Base-by-base conservation (phyloP, 345 rosid species). In the Boechera divaricarpa region DNA sequence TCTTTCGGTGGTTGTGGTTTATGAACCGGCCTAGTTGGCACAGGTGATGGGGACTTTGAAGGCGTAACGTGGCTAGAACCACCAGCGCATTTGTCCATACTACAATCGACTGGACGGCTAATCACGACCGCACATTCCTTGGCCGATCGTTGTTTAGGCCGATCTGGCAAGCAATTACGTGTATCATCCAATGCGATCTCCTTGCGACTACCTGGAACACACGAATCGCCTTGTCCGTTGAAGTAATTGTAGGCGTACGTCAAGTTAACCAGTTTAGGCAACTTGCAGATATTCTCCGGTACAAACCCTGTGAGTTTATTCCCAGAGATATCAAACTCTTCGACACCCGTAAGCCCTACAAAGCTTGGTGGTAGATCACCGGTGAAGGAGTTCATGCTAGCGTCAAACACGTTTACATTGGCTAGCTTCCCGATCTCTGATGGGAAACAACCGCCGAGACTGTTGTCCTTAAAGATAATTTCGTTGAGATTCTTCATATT, bases 361-460 rank as follows among this genome's bases (percentile, higher is more conserved):
- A 84, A 76, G 54, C 82, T 83, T 1, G 51, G 31, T 0, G 92
- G 90, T 73, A 89, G 24, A 61, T 45, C 59, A 12, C 98, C 97
- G 0, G 69, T 16, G 71, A 93, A 86, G 1, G 69, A 16, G 73
- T 91, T 93, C 63, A 3, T 35, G 72, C 95, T 83, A 4, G 71
- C 89, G 15, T 93, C 97, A 2, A 93, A 82, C 1, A 91, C 85
- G 0, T 84, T 89, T 31, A 86, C 31, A 5, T 88, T 85, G 9
- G 65, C 29, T 9, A 93, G 86, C 61, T 15, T 66, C 24, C 96
- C 94, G 0, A 91, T 72, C 41, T 89, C 94, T n/a, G 79, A 44
- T 0, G 98, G 94, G 76, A 92, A 86, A 69, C 98, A 92, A 45
- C 98, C 98, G 0, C 92, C 81, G 0, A 93, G 78, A 5, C 28